These are phyloP conservation scores for Fusarium sp. DNA, from an alignment of 2,329 filamentous ascomycete species.

Conservation along the genomic window DNA sequence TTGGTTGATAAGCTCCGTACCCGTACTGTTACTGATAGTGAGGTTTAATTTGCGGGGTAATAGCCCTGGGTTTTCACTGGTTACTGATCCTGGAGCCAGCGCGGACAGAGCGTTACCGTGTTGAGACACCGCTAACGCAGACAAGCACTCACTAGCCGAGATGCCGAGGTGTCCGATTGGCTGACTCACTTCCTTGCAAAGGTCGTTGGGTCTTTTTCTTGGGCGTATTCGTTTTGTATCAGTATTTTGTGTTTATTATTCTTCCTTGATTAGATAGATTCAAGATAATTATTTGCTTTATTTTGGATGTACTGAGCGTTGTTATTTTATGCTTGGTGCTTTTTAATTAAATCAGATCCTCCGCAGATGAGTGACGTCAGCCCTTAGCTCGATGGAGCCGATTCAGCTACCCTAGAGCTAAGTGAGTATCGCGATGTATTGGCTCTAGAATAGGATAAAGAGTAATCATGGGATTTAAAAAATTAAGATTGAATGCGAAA, in stretches of 20 bases:
- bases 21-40: background rate
- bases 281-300: no score
- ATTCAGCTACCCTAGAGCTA: background rate
- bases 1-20: slow-evolving; percentile 25
- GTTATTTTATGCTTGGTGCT: no score
- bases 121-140: no score
- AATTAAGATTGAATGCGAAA: no score
- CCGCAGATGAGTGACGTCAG: background rate
- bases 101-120: background rate
- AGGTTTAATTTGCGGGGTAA: slow-evolving; percentile 33
- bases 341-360: no score
- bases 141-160: background rate
- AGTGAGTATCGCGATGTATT: no score
- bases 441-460: fast-evolving
- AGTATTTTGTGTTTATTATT: no score
- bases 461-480: no score
- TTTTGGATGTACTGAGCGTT: no score
- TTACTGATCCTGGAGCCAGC: background rate
- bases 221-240: background rate
- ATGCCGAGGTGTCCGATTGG: background rate
- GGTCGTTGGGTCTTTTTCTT: background rate
- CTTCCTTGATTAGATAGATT: no score
- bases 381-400: fast-evolving
- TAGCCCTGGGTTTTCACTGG: background rate
- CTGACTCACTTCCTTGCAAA: background rate